Evolutionary conservation across 2,329 filamentous ascomycete species (phyloP).

Genomic region (Xylaria multiplex): DNA sequence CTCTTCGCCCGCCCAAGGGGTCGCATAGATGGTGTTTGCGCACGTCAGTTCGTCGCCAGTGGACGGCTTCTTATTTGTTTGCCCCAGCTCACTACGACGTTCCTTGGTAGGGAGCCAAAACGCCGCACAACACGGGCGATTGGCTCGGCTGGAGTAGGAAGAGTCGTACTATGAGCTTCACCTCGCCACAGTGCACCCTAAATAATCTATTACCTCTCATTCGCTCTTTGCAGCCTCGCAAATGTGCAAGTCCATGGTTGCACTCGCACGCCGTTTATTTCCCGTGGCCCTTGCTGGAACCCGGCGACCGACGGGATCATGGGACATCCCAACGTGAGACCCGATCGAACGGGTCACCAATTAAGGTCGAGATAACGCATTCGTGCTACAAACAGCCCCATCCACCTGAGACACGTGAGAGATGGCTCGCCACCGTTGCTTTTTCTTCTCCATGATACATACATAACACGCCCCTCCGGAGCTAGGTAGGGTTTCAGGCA

Average conservation of each 20-base stretch:
- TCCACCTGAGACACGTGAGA: slow-evolving; percentile 6
- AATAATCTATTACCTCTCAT: neutral
- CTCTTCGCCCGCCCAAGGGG: neutral
- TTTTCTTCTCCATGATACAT: slow-evolving; percentile 8
- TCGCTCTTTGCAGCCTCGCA: neutral
- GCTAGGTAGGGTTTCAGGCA: slow-evolving; percentile 4
- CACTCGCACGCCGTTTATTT: slow-evolving; percentile 20
- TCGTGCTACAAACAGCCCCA: slow-evolving; percentile 7
- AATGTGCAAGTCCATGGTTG: slow-evolving; percentile 18
- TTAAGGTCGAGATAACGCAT: slow-evolving; percentile 12
- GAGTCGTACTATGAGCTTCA: neutral
- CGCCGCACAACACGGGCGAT: slow-evolving; percentile 1
- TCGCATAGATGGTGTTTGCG: neutral
- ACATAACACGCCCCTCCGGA: neutral
- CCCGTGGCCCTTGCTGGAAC: slow-evolving; percentile 6
- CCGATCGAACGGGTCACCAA: slow-evolving; percentile 32
- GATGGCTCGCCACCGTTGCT: neutral
- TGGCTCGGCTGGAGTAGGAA: neutral
- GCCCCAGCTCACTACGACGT: neutral
- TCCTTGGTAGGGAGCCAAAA: slow-evolving; percentile 8
- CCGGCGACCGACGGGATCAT: slow-evolving; percentile 27
- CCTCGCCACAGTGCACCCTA: neutral
- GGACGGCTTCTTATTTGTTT: slow-evolving; percentile 2
- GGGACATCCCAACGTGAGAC: slow-evolving; percentile 25
- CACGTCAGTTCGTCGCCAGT: slow-evolving; percentile 2